A percentile compares a stretch with the other conserved stretches of the same genome.
Conservation (phyloP, 106 monocot genomes). For the Platanthera zijinensis region DNA sequence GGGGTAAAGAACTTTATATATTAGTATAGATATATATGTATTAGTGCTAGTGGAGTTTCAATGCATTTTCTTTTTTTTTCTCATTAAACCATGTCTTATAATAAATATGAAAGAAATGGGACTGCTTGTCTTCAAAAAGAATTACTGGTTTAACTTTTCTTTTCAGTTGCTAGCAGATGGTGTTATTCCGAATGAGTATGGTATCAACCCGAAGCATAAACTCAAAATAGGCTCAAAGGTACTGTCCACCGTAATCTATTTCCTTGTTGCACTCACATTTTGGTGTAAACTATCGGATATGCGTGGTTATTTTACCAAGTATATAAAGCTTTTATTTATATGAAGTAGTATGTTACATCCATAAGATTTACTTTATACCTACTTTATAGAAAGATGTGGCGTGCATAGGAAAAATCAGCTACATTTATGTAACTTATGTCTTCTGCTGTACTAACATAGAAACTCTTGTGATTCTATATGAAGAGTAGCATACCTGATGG, state of each 20-base stretch:
- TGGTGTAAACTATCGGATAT: background rate
- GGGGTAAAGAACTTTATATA: no score
- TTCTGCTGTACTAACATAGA: background rate
- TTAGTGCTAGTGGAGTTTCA: background rate
- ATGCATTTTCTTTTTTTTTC: background rate
- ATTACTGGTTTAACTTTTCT: background rate
- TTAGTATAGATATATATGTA: background rate
- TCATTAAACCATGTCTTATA: background rate
- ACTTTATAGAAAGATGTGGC: background rate
- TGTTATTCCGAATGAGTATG: conserved; percentile 98
- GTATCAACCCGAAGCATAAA: conserved; percentile 94
- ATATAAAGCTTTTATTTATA: background rate
- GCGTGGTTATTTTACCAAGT: background rate
- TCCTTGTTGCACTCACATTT: background rate
- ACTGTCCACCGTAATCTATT: background rate
- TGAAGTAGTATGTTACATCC: background rate
- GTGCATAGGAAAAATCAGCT: background rate
- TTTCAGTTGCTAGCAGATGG: conserved; percentile 93
- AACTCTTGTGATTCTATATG: background rate
- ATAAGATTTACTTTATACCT: conserved; percentile 1
- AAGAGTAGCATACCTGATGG: background rate
- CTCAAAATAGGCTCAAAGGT: conserved; percentile 99
- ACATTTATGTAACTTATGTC: conserved; percentile 1
- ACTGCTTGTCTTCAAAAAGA: background rate
- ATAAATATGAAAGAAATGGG: background rate